A percentile compares a stretch with the other conserved stretches of the same genome.
phyloP scores from a whole-genome alignment of 257 asterid genomes.

The Galeopsis tetrahit region DNA sequence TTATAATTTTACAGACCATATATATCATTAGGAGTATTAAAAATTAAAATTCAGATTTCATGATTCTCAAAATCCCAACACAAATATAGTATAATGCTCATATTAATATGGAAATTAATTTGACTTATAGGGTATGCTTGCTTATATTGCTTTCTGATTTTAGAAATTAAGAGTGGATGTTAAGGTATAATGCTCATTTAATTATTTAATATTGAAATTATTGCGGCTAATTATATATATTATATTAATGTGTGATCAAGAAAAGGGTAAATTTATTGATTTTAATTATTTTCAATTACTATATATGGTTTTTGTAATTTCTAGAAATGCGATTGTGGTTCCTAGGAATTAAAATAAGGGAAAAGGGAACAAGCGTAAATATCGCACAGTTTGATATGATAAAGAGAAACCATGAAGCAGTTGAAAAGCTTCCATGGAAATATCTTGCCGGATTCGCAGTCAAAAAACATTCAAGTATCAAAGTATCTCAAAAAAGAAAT shows the following conservation, averaged over 20 bases:
- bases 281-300: too few relatives aligned
- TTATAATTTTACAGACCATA: too few relatives aligned
- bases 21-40: too few relatives aligned
- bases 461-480: slow-evolving; percentile 30
- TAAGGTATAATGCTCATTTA: slow-evolving; percentile 27
- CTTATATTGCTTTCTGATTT: too few relatives aligned
- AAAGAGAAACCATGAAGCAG: slow-evolving; percentile 88
- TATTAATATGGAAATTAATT: too few relatives aligned
- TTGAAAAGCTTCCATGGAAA: slow-evolving; percentile 71
- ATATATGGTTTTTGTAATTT: not conserved
- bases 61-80: too few relatives aligned
- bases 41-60: too few relatives aligned
- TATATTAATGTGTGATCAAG: not conserved
- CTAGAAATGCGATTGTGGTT: slow-evolving; percentile 17
- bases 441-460: slow-evolving; percentile 66
- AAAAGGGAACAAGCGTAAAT: slow-evolving; percentile 48
- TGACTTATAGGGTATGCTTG: too few relatives aligned
- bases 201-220: too few relatives aligned
- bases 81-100: too few relatives aligned
- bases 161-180: slow-evolving; percentile 23
- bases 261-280: not conserved
- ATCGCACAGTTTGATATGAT: slow-evolving; percentile 63
- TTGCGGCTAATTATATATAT: not conserved
- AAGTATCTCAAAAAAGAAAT: slow-evolving; percentile 25
- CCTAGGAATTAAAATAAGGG: slow-evolving; percentile 30